Percentiles rank a stretch among this genome's conserved stretches.
phyloP scores from a whole-genome alignment of 495 filamentous ascomycete genomes.

The Annulohypoxylon moriforme region DNA sequence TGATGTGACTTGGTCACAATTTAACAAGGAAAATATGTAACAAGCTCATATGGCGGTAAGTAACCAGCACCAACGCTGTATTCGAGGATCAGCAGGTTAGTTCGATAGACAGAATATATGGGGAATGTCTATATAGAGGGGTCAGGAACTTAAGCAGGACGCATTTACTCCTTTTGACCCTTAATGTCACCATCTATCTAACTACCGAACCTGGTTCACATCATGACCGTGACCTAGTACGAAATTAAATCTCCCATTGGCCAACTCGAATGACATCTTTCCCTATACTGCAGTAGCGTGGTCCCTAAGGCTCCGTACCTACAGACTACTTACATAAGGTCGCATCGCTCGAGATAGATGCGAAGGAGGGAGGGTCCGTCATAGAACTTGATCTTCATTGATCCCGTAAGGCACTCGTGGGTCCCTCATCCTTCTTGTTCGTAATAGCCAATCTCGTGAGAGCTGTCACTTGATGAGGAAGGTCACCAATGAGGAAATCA shows the following conservation, averaged over 20 bases:
- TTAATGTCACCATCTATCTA: slow-evolving; percentile 31
- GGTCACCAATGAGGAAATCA: slow-evolving; percentile 21
- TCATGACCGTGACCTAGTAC: slow-evolving; percentile 12
- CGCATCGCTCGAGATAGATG: slow-evolving; percentile 24
- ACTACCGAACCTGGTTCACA: slow-evolving; percentile 32
- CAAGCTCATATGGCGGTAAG: background rate
- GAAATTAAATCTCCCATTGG: slow-evolving; percentile 29
- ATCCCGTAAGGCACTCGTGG: slow-evolving; percentile 24
- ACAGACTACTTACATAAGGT: slow-evolving; percentile 16
- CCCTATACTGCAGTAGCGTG: slow-evolving; percentile 21
- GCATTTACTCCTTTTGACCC: slow-evolving; percentile 2
- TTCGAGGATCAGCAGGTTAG: background rate
- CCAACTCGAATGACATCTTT: background rate
- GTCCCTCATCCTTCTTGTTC: slow-evolving; percentile 15
- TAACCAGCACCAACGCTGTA: background rate
- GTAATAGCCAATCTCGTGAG: slow-evolving; percentile 18
- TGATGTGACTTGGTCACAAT: slow-evolving; percentile 1
- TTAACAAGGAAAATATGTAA: background rate
- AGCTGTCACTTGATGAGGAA: slow-evolving; percentile 24
- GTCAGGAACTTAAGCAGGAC: background rate
- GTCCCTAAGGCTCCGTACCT: slow-evolving; percentile 9
- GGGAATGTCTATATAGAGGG: background rate
- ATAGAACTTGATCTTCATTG: slow-evolving; percentile 22
- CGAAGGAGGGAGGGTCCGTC: slow-evolving; percentile 15
- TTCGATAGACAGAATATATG: background rate